Base-by-base conservation (phyloP, 2,329 filamentous ascomycete genomes). In the Fusarium sarcochroum region DNA sequence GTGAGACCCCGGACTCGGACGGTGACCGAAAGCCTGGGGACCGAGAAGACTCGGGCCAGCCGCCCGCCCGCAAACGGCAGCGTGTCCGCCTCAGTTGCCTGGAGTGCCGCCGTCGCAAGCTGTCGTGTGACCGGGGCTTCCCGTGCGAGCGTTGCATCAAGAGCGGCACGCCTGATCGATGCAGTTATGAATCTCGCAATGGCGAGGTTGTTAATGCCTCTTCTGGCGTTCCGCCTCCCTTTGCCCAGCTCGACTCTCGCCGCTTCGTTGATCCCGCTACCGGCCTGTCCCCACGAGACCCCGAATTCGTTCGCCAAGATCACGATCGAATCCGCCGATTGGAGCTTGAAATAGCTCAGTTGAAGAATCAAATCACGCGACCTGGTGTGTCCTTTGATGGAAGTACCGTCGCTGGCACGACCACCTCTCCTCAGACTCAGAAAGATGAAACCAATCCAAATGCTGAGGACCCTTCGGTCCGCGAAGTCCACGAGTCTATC, bases 141-240 rank as follows among this genome's bases (percentile, higher is more conserved):
- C 87, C 87, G 23, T 89, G 87, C 73, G 86, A 88, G 76, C 84
- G 87, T 46, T 89, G 87, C 76, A 82, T 89, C 76, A 89, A 88
- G 78, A 88, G 86, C 63, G 86, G 86, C 71, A 89, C 86, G 27
- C 83, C 86, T 20, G 87, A 88, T 51, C 82, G 84, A 17, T 89
- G 87, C 77, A 86, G 84, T 65, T 89, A 89, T 72, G 87, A 89
- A 76, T 84, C 85, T 30, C 86, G 83, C 78, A 85, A 79, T 49
- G 82, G 84, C 55, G 83, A 85, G 71, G 78, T 86, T 62, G 78
- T 85, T 65, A 82, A 84, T 57, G 78, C 82, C 73, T 80, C 81
- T 54, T 80, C 84, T 45, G 80, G 84, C 67, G 76, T 83, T 66
- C 77, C 80, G 72, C 77, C 80, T 75, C 79, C 80, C 73, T 75